Evolutionary conservation across 768 basidiomycete genomes (phyloP).

Genomic region (Boletales sp.): DNA sequence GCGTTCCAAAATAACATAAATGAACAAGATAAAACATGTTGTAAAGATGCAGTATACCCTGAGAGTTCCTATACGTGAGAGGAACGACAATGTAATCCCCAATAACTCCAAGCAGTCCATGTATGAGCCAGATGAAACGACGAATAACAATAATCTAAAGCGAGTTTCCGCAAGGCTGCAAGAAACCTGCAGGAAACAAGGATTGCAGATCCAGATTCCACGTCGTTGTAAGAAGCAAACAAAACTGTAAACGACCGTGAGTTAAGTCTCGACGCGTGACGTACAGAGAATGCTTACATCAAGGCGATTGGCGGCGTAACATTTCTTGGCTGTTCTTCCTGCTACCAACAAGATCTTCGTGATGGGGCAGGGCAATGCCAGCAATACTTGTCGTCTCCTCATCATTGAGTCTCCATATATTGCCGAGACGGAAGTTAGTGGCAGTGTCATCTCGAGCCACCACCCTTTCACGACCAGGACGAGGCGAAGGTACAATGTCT

Average conservation of each 20-base stretch:
- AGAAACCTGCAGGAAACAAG: constrained; percentile 6
- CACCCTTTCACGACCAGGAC: constrained; percentile 25
- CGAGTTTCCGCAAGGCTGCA: constrained; percentile 16
- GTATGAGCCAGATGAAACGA: constrained; percentile 16
- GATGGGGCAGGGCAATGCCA: constrained; percentile 45
- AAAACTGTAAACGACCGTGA: not conserved
- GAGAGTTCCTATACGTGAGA: constrained; percentile 32
- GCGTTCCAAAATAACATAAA: constrained; percentile 36
- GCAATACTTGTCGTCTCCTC: constrained; percentile 61
- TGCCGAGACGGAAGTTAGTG: constrained; percentile 35
- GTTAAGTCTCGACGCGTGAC: not conserved
- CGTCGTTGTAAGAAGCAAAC: not conserved
- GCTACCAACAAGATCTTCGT: constrained; percentile 37
- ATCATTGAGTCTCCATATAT: constrained; percentile 72
- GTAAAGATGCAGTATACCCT: constrained; percentile 32
- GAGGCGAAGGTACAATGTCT: constrained; percentile 29
- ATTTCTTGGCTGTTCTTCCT: constrained; percentile 40
- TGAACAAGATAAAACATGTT: constrained; percentile 36
- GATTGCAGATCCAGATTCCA: not conserved
- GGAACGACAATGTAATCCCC: constrained; percentile 20
- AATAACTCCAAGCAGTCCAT: constrained; percentile 32
- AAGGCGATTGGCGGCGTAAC: constrained; percentile 27
- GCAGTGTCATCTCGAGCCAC: constrained; percentile 25
- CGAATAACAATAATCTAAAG: constrained; percentile 32
- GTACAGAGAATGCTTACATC: constrained; percentile 8